Percentiles rank a stretch among this genome's conserved stretches.
These are phyloP conservation scores for Mucor circinelloides DNA, from an alignment of 371 early-diverging fungal species.

Conservation along the genomic window DNA sequence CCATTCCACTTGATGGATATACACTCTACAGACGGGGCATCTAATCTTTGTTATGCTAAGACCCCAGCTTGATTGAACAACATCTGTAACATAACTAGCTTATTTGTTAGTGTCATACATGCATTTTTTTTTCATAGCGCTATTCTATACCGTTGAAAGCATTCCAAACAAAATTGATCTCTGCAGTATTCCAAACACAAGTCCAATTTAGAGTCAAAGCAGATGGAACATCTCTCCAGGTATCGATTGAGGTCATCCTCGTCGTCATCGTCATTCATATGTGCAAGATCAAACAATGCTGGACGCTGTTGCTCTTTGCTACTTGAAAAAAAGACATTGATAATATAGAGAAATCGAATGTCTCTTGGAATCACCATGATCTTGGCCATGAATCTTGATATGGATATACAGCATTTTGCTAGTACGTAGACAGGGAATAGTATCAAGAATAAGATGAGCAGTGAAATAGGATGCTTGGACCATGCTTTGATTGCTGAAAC, in stretches of 20 bases:
- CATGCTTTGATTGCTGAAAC: conserved; percentile 10
- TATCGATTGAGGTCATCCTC: conserved; percentile 56
- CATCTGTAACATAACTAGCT: conserved; percentile 65
- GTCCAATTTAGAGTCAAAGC: conserved; percentile 67
- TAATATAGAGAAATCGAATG: neutral
- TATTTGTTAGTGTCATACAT: neutral
- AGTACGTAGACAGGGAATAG: conserved; percentile 23
- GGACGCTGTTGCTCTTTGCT: neutral
- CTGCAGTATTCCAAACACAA: conserved; percentile 66
- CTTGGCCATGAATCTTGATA: neutral
- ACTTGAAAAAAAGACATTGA: neutral
- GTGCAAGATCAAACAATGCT: neutral
- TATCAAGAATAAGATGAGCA: conserved; percentile 7
- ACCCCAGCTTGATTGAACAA: conserved; percentile 72
- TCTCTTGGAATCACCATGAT: neutral
- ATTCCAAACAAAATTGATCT: conserved; percentile 69
- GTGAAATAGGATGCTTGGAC: conserved; percentile 17
- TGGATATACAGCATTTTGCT: neutral
- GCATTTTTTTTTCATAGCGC: neutral
- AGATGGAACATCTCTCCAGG: conserved; percentile 67
- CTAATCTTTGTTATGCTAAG: conserved; percentile 64
- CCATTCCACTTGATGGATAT: conserved; percentile 65
- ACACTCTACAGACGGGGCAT: conserved; percentile 61
- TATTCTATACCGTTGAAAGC: conserved; percentile 52
- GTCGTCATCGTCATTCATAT: conserved; percentile 1